Base-by-base conservation (phyloP, 331 rosid species). In the Malus hybrid region DNA sequence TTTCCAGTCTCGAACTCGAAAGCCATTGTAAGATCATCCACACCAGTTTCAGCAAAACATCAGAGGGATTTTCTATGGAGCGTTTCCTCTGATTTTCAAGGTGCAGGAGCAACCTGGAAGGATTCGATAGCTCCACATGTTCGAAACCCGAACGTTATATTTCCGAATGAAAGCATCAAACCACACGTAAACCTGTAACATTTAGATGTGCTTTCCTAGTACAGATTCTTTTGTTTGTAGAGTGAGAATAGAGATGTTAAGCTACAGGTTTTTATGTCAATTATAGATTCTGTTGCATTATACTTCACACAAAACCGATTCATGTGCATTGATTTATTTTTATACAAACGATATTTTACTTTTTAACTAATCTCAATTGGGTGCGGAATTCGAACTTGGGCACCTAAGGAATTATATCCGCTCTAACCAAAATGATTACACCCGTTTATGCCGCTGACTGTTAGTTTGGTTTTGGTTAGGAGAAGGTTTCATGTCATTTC, bases 81-180 rank as follows among this genome's bases (percentile, higher is more conserved):
- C 89, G 1, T 24, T 24, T 24, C 24, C 24, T 24, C 24, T 24
- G 24, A 24, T 24, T 24, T 24, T 24, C 24, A 24, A 24, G 24
- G 24, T 24, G 24, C 24, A 24, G 24, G 24, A 24, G 24, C 24
- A 71, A 31, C 71, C 67, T 64, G 81, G 70, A 50, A 75, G 55
- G 75, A 78, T 50, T 68, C 20, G 28, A 68, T 61, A 29, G 57
- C 73, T 74, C 73, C 83, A 56, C 85, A 88, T 59, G 73, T 68
- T 78, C 86, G 94, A 75, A 93, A 93, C 82, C 91, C 89, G 9
- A 76, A 90, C 72, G 70, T 88, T 69, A 59, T 88, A 67, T 80
- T 90, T 78, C 81, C 76, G 24, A 86, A 70, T 36, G 85, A 84
- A 82, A 76, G 78, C 42, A 29, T 46, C 71, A 56, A 76, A 61